Evolutionary conservation across 2,329 filamentous ascomycete genomes (phyloP), one percentile per base, ranked within the genome.

Genomic region (Microsporum canis): DNA sequence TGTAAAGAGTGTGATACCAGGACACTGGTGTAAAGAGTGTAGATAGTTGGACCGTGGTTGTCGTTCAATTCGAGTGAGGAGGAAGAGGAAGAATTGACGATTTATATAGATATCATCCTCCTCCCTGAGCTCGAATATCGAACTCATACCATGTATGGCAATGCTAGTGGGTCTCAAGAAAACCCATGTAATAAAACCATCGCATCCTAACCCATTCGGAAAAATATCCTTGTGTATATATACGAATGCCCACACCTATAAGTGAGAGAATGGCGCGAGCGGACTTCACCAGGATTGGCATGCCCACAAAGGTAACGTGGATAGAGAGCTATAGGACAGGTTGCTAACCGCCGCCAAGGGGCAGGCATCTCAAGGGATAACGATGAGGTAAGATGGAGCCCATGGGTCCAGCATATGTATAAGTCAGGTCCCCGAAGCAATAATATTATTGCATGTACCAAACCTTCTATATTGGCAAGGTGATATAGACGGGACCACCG

Each of bases 41-140:
- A 55, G 51, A 55, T 55, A 36, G 51, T 55, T 55, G 33, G 33
- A 55, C 51, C 51, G n/a, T 34, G 29, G 51, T 55, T 55, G 51
- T 36, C 33, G 8, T 17, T 34, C 51, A 55, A n/a, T 7, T 36
- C n/a, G 31, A 55, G 17, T 23, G 17, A 23, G 17, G 17, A 23
- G 7, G 51, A 55, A 31, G 31, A n/a, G 31, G 51, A 8, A 5
- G 27, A 6, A 6, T 23, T 7, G 33, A 31, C 31, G 14, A 12
- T 55, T 55, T 55, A 55, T 55, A 55, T 36, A 55, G 51, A 17
- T 34, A 36, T 34, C 14, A 14, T 6, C 31, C n/a, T n/a, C n/a
- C 14, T 36, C 51, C 23, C 29, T 34, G 51, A 17, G 10, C 33
- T 55, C 5, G 6, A 17, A 10, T 1, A 12, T 10, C 23, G 23